A percentile compares a stretch with the other conserved stretches of the same genome.
Evolutionary conservation across 2,329 filamentous ascomycete genomes (phyloP).

Genomic region (Huntiella decipiens): DNA sequence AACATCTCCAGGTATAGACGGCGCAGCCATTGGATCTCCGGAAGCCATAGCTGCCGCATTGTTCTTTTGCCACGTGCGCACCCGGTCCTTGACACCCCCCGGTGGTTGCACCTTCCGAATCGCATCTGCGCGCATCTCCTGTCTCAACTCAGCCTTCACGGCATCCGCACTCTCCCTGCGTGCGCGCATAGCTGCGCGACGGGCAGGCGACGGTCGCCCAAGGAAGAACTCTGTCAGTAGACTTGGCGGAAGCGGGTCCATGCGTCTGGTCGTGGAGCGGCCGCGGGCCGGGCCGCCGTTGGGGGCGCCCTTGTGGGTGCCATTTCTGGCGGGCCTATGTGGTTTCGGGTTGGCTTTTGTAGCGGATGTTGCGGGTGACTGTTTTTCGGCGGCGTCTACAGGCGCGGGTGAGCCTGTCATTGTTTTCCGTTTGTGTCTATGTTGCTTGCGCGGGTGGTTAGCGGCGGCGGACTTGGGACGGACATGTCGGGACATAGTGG

Average conservation of each 20-base stretch:
- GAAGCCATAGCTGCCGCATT: constrained; percentile 45
- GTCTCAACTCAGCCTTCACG: constrained; percentile 31
- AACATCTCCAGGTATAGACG: constrained; percentile 42
- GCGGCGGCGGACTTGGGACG: too few relatives aligned
- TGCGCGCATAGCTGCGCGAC: constrained; percentile 30
- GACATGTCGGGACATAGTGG: too few relatives aligned
- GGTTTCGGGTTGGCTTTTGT: not conserved
- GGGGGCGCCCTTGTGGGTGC: constrained; percentile 26
- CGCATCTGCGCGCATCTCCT: constrained; percentile 22
- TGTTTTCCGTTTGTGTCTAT: too few relatives aligned
- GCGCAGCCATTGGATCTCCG: constrained; percentile 30
- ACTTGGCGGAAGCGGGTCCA: constrained; percentile 25
- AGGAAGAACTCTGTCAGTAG: constrained; percentile 38
- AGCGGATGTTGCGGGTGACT: not conserved
- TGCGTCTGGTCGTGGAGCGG: constrained; percentile 22
- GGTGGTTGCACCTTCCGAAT: constrained; percentile 41
- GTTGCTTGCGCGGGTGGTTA: too few relatives aligned
- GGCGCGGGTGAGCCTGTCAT: too few relatives aligned
- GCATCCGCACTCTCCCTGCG: constrained; percentile 40
- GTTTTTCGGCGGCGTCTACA: not conserved
- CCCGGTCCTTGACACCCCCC: constrained; percentile 54
- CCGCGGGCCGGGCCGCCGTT: constrained; percentile 16
- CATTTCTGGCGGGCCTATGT: constrained; percentile 5
- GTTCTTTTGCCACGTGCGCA: constrained; percentile 68
- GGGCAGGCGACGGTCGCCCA: constrained; percentile 36